Percentiles rank a stretch among this genome's conserved stretches.
These are phyloP conservation scores for Cercospora zeina DNA, from an alignment of 2,329 filamentous ascomycete genomes.

Conservation along the genomic window DNA sequence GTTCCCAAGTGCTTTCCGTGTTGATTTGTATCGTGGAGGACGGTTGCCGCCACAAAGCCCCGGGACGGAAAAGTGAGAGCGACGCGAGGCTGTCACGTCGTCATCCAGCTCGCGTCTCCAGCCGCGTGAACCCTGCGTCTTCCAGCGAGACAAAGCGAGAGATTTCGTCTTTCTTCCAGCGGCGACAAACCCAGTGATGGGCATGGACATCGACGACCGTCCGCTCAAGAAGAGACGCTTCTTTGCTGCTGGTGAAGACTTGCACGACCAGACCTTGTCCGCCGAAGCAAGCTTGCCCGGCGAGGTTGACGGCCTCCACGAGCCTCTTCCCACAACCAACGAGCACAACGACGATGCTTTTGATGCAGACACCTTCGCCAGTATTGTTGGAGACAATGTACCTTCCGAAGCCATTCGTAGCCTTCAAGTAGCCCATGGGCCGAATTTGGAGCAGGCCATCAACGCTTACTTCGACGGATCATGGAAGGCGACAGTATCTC, in stretches of 20 bases:
- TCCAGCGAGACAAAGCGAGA: neutral
- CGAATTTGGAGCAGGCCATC: slow-evolving; percentile 61
- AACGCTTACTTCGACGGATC: slow-evolving; percentile 66
- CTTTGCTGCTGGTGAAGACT: slow-evolving; percentile 56
- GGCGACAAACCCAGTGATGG: neutral
- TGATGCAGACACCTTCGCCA: slow-evolving; percentile 56
- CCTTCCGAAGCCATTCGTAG: slow-evolving; percentile 48
- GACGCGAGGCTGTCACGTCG: slow-evolving; percentile 16
- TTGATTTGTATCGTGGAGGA: neutral
- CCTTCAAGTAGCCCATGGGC: slow-evolving; percentile 53
- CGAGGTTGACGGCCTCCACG: slow-evolving; percentile 38
- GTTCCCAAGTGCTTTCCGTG: neutral
- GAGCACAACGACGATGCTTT: slow-evolving; percentile 45
- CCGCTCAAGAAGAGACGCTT: slow-evolving; percentile 64
- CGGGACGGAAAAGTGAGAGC: neutral
- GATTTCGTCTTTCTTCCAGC: neutral
- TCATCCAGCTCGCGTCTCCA: slow-evolving; percentile 8
- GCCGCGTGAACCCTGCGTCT: slow-evolving; percentile 8
- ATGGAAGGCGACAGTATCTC: slow-evolving; percentile 49
- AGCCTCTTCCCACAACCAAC: slow-evolving; percentile 18
- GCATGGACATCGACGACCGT: slow-evolving; percentile 50
- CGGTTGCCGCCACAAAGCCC: neutral
- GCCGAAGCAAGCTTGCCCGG: slow-evolving; percentile 40
- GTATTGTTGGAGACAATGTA: slow-evolving; percentile 58
- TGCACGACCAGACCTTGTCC: slow-evolving; percentile 33